These are phyloP conservation scores for Gastrolobium bilobum DNA, from an alignment of 306 rosid genomes.

Conservation along the genomic window DNA sequence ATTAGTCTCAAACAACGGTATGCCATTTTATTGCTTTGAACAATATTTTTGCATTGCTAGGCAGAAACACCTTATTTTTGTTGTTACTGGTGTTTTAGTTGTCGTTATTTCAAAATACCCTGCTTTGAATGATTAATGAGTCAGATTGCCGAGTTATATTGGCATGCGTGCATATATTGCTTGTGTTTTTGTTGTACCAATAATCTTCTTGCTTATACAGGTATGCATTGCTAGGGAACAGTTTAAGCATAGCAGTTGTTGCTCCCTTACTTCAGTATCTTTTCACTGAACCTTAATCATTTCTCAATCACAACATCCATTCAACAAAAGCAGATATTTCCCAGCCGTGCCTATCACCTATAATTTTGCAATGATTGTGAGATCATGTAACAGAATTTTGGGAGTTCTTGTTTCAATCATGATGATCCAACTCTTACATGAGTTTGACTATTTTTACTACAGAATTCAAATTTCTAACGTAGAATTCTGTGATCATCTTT, in stretches of 20 bases:
- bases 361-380: constrained; percentile 29
- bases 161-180: constrained; percentile 1
- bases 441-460: background rate
- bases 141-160: constrained; percentile 22
- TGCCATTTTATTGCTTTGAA: constrained; percentile 12
- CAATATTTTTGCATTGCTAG: background rate
- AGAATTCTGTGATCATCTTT: background rate
- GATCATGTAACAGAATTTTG: background rate
- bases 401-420: constrained; percentile 9
- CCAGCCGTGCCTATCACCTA: constrained; percentile 1
- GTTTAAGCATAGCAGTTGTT: constrained; percentile 88
- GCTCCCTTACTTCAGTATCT: constrained; percentile 83
- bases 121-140: background rate
- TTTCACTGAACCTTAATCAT: constrained; percentile 60
- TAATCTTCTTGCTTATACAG: constrained; percentile 57
- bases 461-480: constrained; percentile 1
- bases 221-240: constrained; percentile 89
- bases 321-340: constrained; percentile 38
- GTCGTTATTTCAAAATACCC: background rate
- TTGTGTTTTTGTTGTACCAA: background rate
- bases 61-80: background rate
- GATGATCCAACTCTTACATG: constrained; percentile 4
- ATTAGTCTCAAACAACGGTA: constrained; percentile 90
- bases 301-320: constrained; percentile 21
- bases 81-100: background rate